Base-by-base conservation (phyloP, 1,284 basidiomycete genomes). In the Inonotus hispidus region DNA sequence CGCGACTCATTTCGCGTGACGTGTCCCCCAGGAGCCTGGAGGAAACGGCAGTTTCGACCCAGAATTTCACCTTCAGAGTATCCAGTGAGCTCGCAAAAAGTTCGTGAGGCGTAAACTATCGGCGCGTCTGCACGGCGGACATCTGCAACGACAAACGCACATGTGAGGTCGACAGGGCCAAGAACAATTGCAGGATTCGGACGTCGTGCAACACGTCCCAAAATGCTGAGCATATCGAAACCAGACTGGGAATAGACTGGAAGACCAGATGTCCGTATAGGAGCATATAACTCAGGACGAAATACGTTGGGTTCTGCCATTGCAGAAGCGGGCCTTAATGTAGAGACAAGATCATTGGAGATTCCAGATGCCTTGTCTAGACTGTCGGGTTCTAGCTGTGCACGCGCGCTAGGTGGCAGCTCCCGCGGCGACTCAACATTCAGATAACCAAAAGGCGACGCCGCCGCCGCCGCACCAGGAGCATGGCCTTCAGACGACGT, bases 151-250 rank as follows among this genome's bases (percentile, higher is more conserved):
- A 91, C 81, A 72, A 98, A 98, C 8, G 91, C 85, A 70, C 92
- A 95, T 2, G 91, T 90, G 61, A 95, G 78, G 72, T 98, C 95
- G 39, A 98, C 92, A 0, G 95, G 93, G 8, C 95, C 95, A 19
- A 98, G 82, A 5, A 81, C 74, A 53, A 97, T 83, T 62, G 81
- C 84, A 0, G 92, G 93, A 66, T 90, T 82, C 0, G 86, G 85
- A 1, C 95, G 82, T 16, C 78, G 82, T 1, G 82, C 87, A 14
- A 98, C 88, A 11, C 92, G 82, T 3, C 87, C 81, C 23, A 98
- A 79, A 41, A 97, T 83, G 46, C 87, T 84, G 55, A 98, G 78
- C 61, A 95, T 81, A 71, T 98, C 95, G 66, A 97, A 95, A 6
- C 95, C 95, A 0, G 93, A 90, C 0, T 87, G 77, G 1, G 93